Evolutionary conservation across 2,329 filamentous ascomycete genomes (phyloP).

Genomic region (Spiromastix sp.): DNA sequence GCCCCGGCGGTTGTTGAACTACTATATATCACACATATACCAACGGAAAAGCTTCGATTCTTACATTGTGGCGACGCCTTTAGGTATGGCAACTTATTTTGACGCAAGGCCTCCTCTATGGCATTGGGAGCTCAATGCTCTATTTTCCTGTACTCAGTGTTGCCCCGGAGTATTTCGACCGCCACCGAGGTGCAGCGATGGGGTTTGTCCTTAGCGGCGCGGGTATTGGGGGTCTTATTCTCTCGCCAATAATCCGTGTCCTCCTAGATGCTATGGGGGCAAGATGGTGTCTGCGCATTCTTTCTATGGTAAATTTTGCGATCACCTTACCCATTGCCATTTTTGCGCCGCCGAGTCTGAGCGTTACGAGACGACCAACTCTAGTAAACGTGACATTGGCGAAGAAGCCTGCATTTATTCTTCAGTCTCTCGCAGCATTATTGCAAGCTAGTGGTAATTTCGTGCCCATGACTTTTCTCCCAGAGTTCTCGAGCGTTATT

Average conservation of each 20-base stretch:
- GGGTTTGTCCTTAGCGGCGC: conserved; percentile 29
- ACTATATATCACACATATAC: too few species aligned
- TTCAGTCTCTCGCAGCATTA: conserved; percentile 25
- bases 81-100: conserved; percentile 25
- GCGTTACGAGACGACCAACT: conserved; percentile 5
- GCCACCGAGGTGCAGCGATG: conserved; percentile 27
- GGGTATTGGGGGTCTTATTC: conserved; percentile 29
- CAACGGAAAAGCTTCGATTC: not conserved
- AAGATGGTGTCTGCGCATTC: conserved; percentile 6
- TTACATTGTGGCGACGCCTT: not conserved
- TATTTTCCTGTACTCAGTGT: conserved; percentile 31
- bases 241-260: conserved; percentile 18
- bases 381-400: conserved; percentile 25
- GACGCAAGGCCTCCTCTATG: conserved; percentile 29
- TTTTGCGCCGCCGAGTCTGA: conserved; percentile 7
- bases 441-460: conserved; percentile 31
- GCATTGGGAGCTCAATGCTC: conserved; percentile 28
- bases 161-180: conserved; percentile 29
- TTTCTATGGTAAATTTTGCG: conserved; percentile 4
- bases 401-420: conserved; percentile 24
- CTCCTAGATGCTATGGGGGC: conserved; percentile 6
- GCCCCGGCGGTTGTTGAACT: too few species aligned
- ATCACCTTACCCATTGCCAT: conserved; percentile 7
- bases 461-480: conserved; percentile 30
- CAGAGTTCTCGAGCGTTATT: conserved; percentile 28